Evolutionary conservation across 140 eudicot species (phyloP).

Genomic region (Anethum foeniculum): DNA sequence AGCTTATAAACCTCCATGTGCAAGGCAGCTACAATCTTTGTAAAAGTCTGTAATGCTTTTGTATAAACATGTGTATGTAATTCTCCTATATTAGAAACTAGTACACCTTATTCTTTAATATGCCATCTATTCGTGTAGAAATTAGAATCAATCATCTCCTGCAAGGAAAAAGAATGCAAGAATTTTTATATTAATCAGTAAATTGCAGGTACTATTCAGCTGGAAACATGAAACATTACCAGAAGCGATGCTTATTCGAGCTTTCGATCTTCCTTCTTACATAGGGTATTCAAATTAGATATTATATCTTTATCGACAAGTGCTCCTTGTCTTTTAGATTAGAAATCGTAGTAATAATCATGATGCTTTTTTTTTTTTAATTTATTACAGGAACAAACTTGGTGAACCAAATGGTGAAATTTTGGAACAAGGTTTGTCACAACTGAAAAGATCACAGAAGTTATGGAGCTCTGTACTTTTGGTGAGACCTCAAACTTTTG

Average conservation of each 20-base stretch:
- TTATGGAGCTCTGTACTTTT: slow-evolving; percentile 57
- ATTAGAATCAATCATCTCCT: neutral
- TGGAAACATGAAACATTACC: slow-evolving; percentile 18
- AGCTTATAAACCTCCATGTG: neutral
- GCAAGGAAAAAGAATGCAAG: neutral
- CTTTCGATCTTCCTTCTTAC: slow-evolving; percentile 54
- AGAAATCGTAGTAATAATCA: neutral
- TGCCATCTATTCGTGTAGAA: no score
- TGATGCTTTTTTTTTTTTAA: slow-evolving; percentile 10
- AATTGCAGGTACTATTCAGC: slow-evolving; percentile 26
- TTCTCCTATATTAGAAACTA: neutral
- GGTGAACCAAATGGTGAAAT: slow-evolving; percentile 33
- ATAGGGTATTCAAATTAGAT: slow-evolving; percentile 27
- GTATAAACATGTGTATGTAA: neutral
- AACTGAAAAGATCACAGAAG: slow-evolving; percentile 43
- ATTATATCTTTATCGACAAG: neutral
- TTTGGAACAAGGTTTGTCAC: slow-evolving; percentile 36
- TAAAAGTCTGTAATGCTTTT: neutral
- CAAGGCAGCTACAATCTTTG: neutral
- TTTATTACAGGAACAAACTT: slow-evolving; percentile 32
- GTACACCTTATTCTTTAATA: neutral
- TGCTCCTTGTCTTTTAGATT: neutral
- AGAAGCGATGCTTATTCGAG: slow-evolving; percentile 37
- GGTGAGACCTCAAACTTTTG: slow-evolving; percentile 36
- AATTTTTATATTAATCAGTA: neutral